Conservation (phyloP, 2,329 filamentous ascomycete genomes). For the Aspergillus costaricaensis region DNA sequence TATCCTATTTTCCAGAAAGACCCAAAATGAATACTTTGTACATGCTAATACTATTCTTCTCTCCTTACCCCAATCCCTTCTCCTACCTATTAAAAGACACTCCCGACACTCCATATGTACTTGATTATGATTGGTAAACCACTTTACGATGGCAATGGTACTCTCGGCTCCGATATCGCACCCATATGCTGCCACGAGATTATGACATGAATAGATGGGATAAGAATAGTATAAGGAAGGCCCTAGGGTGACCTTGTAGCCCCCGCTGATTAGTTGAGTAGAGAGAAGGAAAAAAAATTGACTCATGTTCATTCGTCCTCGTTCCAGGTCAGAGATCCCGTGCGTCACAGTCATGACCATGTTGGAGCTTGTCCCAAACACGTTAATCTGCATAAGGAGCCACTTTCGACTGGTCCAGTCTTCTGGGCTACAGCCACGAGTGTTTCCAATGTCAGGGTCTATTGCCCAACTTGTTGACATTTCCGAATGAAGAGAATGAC, state of each 20-base stretch:
- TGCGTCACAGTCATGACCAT: background rate
- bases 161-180: no score
- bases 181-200: no score
- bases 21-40: background rate
- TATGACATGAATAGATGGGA: no score
- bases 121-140: no score
- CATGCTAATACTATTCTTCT: no score
- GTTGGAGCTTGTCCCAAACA: background rate
- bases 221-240: no score
- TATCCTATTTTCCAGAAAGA: background rate
- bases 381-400: background rate
- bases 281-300: background rate
- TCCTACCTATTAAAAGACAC: background rate
- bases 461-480: background rate
- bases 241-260: no score
- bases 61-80: no score
- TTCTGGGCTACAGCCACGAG: background rate
- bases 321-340: background rate
- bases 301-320: background rate
- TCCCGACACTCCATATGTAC: no score
- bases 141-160: no score
- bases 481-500: background rate
- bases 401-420: background rate
- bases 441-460: background rate
- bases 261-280: no score